phyloP scores from a whole-genome alignment of 75 land plant genomes.

The Adiantum capillusveneris region DNA sequence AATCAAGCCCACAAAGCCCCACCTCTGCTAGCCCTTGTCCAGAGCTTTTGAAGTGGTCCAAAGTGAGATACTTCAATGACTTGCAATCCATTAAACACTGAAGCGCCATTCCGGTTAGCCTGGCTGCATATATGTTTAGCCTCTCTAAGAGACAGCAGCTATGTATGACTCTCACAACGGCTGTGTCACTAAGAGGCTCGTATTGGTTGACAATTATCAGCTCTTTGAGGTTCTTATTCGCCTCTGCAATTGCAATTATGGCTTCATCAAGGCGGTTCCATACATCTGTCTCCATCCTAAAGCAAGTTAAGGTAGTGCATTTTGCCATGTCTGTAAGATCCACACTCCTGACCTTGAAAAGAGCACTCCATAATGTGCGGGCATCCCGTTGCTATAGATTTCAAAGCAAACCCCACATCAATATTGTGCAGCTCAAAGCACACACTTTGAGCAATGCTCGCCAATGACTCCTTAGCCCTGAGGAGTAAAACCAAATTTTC shows the following conservation, averaged over 20 bases:
- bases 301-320: slow-evolving; percentile 10
- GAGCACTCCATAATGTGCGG: slow-evolving; percentile 10
- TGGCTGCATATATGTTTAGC: slow-evolving; percentile 19
- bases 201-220: slow-evolving; percentile 7
- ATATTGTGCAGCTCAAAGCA: slow-evolving; percentile 15
- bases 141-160: slow-evolving; percentile 21
- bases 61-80: slow-evolving; percentile 16
- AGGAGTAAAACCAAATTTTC: slow-evolving; percentile 22
- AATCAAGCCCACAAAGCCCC: slow-evolving; percentile 23
- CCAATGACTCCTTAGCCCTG: slow-evolving; percentile 22
- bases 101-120: slow-evolving; percentile 21
- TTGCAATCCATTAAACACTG: slow-evolving; percentile 24
- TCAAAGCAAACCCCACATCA: slow-evolving; percentile 22
- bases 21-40: slow-evolving; percentile 34
- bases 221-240: slow-evolving; percentile 23
- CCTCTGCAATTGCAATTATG: slow-evolving; percentile 11
- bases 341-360: slow-evolving; percentile 22
- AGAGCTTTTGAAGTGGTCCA: slow-evolving; percentile 21
- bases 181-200: slow-evolving; percentile 18
- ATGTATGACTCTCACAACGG: slow-evolving; percentile 11
- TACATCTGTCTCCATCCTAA: slow-evolving; percentile 20
- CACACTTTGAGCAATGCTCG: slow-evolving; percentile 16
- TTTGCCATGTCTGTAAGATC: slow-evolving; percentile 15
- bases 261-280: slow-evolving; percentile 14
- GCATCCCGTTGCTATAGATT: slow-evolving; percentile 18